phyloP scores from a whole-genome alignment of 305 asterid species.

The Solanum hybrid region DNA sequence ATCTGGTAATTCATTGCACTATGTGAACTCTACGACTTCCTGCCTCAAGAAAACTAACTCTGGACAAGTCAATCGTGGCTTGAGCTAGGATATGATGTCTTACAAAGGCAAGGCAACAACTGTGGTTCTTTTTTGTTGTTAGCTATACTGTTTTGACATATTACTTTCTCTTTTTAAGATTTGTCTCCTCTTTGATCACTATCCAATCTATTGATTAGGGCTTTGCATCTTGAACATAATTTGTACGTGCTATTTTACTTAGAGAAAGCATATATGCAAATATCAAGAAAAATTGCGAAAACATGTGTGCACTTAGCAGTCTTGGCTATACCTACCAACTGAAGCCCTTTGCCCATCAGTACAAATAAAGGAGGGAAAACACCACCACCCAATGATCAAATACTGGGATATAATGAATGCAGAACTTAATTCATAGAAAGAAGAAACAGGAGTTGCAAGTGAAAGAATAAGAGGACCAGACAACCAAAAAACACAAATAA shows the following conservation, averaged over 20 bases:
- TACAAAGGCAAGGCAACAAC: not conserved
- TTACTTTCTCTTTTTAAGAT: not conserved
- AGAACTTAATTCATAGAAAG: not conserved
- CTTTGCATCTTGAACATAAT: not conserved
- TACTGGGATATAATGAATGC: not conserved
- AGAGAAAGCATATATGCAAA: not conserved
- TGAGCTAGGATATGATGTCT: not conserved
- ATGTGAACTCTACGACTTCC: not conserved
- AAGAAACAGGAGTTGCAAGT: not conserved
- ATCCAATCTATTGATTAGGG: not conserved
- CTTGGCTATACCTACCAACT: not conserved
- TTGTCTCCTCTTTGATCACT: not conserved
- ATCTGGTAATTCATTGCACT: not conserved
- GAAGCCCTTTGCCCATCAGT: not conserved
- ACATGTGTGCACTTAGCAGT: not conserved
- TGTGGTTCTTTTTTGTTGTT: not conserved
- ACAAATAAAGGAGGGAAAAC: not conserved
- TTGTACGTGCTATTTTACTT: not conserved
- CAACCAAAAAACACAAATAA: not conserved
- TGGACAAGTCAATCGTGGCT: not conserved
- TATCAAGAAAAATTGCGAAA: not conserved
- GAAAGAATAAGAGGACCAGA: conserved; percentile 2
- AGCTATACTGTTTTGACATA: not conserved
- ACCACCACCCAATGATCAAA: not conserved
- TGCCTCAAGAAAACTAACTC: not conserved